Evolutionary conservation across 2,329 filamentous ascomycete species (phyloP).

Genomic region (Paracorniculantispora psalliotae): DNA sequence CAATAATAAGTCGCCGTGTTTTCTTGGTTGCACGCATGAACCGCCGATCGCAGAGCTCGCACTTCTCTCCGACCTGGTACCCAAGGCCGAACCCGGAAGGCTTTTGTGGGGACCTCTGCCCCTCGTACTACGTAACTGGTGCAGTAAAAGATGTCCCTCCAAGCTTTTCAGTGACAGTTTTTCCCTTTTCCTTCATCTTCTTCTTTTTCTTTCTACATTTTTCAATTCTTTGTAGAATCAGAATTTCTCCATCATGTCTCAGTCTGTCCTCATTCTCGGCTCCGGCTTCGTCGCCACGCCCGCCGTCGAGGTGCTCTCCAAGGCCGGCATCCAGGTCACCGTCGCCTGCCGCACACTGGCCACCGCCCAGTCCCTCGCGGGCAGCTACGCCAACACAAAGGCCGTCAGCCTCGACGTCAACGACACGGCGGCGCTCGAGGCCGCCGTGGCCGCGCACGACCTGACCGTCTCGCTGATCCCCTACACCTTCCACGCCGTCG

Average conservation of each 20-base stretch:
- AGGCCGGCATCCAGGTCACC: constrained; percentile 10
- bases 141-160: not conserved
- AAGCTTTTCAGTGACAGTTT: not conserved
- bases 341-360: constrained; percentile 74
- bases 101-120: constrained; percentile 8
- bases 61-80: constrained; percentile 5
- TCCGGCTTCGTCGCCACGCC: constrained; percentile 14
- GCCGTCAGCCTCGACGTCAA: constrained; percentile 82
- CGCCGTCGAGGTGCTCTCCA: constrained; percentile 13
- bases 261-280: constrained; percentile 12
- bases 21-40: no score
- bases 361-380: constrained; percentile 68
- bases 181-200: not conserved
- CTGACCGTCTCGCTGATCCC: constrained; percentile 80
- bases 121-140: constrained; percentile 1
- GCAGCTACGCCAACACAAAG: constrained; percentile 64
- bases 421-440: constrained; percentile 70
- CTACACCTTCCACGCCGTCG: constrained; percentile 81
- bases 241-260: not conserved
- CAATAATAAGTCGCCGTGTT: no score
- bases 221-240: not conserved
- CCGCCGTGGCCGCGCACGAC: constrained; percentile 73
- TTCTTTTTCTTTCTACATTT: not conserved
- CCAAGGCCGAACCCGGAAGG: constrained; percentile 9
- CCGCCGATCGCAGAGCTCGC: not conserved